Conservation (phyloP, 441 rosid species). For the Cnidoscolus chayamansa region DNA sequence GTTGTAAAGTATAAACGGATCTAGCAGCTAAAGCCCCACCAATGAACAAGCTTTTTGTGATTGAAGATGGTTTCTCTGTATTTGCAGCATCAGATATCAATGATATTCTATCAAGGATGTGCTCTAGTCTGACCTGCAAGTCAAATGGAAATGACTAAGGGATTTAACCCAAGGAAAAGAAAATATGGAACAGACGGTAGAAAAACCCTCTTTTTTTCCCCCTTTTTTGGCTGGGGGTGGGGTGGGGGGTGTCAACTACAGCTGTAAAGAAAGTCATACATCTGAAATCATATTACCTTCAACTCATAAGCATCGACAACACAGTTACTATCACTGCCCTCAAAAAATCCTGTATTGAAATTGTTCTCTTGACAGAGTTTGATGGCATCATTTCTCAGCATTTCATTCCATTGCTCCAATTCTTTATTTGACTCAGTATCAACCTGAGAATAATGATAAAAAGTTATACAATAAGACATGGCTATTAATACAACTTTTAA, state of each 20-base stretch:
- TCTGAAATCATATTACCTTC: conserved; percentile 51
- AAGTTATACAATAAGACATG: conserved; percentile 10
- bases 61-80: conserved; percentile 90
- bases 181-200: not conserved
- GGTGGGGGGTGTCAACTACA: not conserved
- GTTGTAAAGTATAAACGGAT: conserved; percentile 79
- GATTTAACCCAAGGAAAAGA: not conserved
- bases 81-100: conserved; percentile 92
- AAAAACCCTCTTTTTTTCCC: not conserved
- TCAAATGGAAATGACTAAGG: conserved; percentile 3
- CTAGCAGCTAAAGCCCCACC: conserved; percentile 97
- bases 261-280: not conserved
- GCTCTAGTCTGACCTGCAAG: conserved; percentile 91
- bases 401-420: conserved; percentile 94
- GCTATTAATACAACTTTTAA: not conserved
- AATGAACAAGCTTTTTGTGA: conserved; percentile 65
- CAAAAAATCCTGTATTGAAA: conserved; percentile 91
- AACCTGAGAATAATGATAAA: conserved; percentile 45
- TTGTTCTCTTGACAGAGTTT: conserved; percentile 94
- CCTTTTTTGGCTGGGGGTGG: too few species aligned
- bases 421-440: conserved; percentile 88
- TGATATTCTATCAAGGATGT: conserved; percentile 93
- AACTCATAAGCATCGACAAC: conserved; percentile 93
- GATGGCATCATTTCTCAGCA: conserved; percentile 72
- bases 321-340: conserved; percentile 78